phyloP scores from a whole-genome alignment of 2,329 filamentous ascomycete genomes.

The Penicillium sp. region DNA sequence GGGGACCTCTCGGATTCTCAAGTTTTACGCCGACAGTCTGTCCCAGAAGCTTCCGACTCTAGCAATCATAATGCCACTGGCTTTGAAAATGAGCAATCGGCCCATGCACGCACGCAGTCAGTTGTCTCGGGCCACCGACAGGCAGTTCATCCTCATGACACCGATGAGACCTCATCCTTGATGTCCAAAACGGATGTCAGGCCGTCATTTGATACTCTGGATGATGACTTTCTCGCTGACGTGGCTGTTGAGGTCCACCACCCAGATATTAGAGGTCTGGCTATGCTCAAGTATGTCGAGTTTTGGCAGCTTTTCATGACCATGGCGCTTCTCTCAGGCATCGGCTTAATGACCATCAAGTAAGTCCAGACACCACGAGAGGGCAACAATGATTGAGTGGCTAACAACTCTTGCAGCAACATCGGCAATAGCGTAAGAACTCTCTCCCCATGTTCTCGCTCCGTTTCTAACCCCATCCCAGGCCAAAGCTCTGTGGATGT shows the following conservation, averaged over 20 bases:
- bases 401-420: constrained; percentile 58
- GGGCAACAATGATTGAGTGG: background rate
- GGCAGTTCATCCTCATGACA: constrained; percentile 34
- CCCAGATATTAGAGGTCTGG: constrained; percentile 84
- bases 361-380: constrained; percentile 44
- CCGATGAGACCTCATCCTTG: constrained; percentile 75
- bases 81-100: constrained; percentile 26
- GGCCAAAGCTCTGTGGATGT: constrained; percentile 76
- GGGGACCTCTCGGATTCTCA: constrained; percentile 30
- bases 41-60: constrained; percentile 23
- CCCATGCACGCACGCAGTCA: constrained; percentile 30
- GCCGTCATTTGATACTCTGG: constrained; percentile 47
- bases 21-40: constrained; percentile 31
- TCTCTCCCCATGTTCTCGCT: background rate
- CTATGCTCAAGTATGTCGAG: constrained; percentile 64
- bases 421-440: constrained; percentile 73
- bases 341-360: constrained; percentile 99
- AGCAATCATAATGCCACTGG: constrained; percentile 34
- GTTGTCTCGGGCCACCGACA: constrained; percentile 24
- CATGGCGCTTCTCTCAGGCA: constrained; percentile 84
- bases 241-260: constrained; percentile 65
- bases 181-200: constrained; percentile 57
- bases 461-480: constrained; percentile 19
- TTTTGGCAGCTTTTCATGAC: constrained; percentile 90
- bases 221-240: constrained; percentile 54